Base-by-base conservation (phyloP, 2,329 filamentous ascomycete genomes). In the Claviceps pusilla region DNA sequence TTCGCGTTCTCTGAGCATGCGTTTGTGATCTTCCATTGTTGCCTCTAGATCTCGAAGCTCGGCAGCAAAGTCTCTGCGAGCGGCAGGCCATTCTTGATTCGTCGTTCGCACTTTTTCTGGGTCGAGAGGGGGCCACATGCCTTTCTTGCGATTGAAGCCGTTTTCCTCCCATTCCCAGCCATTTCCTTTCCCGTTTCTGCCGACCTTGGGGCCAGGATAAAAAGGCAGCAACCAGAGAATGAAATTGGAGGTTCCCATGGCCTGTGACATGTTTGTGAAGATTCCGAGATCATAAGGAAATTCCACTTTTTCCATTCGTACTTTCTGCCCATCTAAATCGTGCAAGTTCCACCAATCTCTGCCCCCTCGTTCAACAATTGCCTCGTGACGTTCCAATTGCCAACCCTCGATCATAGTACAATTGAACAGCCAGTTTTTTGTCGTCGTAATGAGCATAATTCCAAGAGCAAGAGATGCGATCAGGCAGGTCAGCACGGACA, bases 231-330 rank as follows among this genome's bases (percentile, higher is more conserved):
- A 69, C 87, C 87, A 93, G 7, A 76, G 64, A 0, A 89, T 59
- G 0, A 78, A 61, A 63, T 87, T 89, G 7, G 64, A 59, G 0
- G 79, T 83, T 4, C 86, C 86, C 84, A 93, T 90, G 16, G 82
- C 84, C 63, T 87, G 83, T 16, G 77, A 75, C 64, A 91, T 75
- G 66, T 94, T 94, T 41, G 71, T 66, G 70, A 80, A 89, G 61
- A 93, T 73, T 51, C 86, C 86, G 48, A 91, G 70, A 62, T 94
- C 87, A 68, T 89, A 93, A 0, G 87, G 88, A 61, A 89, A 93
- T 66, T 91, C 86, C 61, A 90, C 78, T 53, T 75, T 77, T 55
- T 77, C 73, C 47, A 86, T 76, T 11, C 73, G 69, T 2, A 83
- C 58, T 54, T 71, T 63, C 33, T 69, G 66, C 7, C 68, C 68